Base-by-base conservation (phyloP, 169 alveolate species). In the Nephromyces sp. region DNA sequence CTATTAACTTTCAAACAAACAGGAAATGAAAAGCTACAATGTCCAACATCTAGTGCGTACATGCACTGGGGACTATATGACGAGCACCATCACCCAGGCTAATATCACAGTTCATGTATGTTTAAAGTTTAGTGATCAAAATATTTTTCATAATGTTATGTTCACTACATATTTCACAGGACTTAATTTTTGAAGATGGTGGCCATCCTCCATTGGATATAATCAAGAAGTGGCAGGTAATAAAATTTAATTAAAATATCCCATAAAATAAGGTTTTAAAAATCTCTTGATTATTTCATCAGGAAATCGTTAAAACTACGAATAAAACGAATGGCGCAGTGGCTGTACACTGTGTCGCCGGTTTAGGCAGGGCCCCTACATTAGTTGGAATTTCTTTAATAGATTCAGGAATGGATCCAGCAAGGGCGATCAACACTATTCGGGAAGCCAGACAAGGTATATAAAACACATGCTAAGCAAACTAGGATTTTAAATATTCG, bases 341-440 rank as follows among this genome's bases (percentile, higher is more conserved):
- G 6, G 96, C 96, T 6, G 95, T 92, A n/a, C 96, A 92, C 72
- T 92, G 96, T 72, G 94, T 92, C 29, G 96, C 96, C 1, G 96
- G 96, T 5, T 84, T 92, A 29, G 96, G 96, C 28, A 74, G 96
- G 51, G 96, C 96, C 28, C 96, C 96, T 6, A 95, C 91, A 27
- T 84, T 90, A n/a, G 95, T 92, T 34, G 90, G 92, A 21, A 80
- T 90, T 24, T 93, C 94, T 2, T 85, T 90, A n/a, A 90, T 90
- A 30, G 95, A 90, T 70, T 84, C 83, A 70, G 95, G 95, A 6
- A 87, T 89, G 92, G 93, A 89, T 22, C 90, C 94, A 25, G 75
- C 87, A 74, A 93, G 88, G 68, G 95, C 95, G 15, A 87, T 90
- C 80, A 83, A 82, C 70, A 88, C 85, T 83, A 89, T 90, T 22